These are phyloP conservation scores for Aspergillus affinis DNA, from an alignment of 495 filamentous ascomycete genomes.

Conservation along the genomic window DNA sequence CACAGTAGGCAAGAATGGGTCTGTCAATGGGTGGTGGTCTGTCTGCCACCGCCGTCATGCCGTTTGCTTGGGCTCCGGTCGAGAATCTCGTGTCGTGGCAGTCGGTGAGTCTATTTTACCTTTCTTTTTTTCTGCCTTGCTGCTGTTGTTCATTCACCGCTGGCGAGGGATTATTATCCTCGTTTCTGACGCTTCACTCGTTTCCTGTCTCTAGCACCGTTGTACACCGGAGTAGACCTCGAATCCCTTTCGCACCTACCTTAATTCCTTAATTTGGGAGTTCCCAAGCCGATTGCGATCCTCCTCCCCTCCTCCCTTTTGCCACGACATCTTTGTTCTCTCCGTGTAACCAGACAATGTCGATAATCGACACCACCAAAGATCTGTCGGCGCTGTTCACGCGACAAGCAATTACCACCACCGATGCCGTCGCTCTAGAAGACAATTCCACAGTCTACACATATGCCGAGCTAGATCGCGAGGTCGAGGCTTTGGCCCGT, in stretches of 20 bases:
- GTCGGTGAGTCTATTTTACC: neutral
- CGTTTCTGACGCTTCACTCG: neutral
- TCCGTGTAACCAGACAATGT: slow-evolving; percentile 32
- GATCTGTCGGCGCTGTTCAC: slow-evolving; percentile 62
- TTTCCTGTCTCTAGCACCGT: neutral
- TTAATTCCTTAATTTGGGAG: neutral
- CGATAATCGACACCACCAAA: slow-evolving; percentile 60
- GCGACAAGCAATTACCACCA: slow-evolving; percentile 57
- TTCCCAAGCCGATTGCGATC: neutral
- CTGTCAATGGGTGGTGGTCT: neutral
- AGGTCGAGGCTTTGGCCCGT: slow-evolving; percentile 52
- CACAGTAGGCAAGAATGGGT: neutral
- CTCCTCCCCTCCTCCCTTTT: neutral
- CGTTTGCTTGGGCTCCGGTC: neutral
- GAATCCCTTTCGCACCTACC: neutral
- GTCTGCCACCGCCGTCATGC: neutral
- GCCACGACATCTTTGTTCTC: neutral
- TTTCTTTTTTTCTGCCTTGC: neutral
- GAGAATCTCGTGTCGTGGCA: neutral
- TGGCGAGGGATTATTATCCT: neutral
- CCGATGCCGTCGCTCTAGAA: slow-evolving; percentile 60
- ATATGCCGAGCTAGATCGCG: slow-evolving; percentile 59
- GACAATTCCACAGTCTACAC: slow-evolving; percentile 56
- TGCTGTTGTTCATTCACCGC: neutral
- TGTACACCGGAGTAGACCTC: neutral